Evolutionary conservation across 2,329 filamentous ascomycete genomes (phyloP).

Genomic region (Ceratocystis huliohia): DNA sequence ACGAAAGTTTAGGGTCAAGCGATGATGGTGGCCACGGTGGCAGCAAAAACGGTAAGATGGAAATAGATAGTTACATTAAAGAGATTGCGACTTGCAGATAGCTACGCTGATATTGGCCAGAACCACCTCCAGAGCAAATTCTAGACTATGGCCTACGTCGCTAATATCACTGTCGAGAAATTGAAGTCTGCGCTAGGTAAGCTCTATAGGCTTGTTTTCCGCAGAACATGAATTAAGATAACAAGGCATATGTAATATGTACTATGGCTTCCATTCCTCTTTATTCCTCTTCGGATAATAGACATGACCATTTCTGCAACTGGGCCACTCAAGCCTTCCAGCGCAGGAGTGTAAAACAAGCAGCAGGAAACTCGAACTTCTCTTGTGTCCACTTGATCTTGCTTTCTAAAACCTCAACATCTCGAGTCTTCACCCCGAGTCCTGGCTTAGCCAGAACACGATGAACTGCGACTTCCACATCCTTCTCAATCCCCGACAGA

Average conservation of each 20-base stretch:
- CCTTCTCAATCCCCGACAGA: constrained; percentile 40
- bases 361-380: constrained; percentile 49
- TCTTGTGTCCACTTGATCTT: constrained; percentile 46
- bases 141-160: too few species aligned
- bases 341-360: constrained; percentile 53
- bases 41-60: not conserved
- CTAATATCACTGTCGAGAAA: too few species aligned
- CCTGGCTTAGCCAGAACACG: constrained; percentile 45
- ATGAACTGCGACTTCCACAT: constrained; percentile 44
- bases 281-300: not conserved
- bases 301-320: not conserved
- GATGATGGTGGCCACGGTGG: not conserved
- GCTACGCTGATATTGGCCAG: not conserved
- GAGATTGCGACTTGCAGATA: not conserved
- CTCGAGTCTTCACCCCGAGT: constrained; percentile 45
- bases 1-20: not conserved
- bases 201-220: too few species aligned
- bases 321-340: constrained; percentile 32
- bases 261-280: too few species aligned
- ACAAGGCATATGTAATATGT: too few species aligned
- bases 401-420: constrained; percentile 34
- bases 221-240: too few species aligned
- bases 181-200: too few species aligned
- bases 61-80: not conserved
- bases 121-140: too few species aligned